Conservation (phyloP, 2,329 filamentous ascomycete genomes). For the Ceratocystis alfenasii region DNA sequence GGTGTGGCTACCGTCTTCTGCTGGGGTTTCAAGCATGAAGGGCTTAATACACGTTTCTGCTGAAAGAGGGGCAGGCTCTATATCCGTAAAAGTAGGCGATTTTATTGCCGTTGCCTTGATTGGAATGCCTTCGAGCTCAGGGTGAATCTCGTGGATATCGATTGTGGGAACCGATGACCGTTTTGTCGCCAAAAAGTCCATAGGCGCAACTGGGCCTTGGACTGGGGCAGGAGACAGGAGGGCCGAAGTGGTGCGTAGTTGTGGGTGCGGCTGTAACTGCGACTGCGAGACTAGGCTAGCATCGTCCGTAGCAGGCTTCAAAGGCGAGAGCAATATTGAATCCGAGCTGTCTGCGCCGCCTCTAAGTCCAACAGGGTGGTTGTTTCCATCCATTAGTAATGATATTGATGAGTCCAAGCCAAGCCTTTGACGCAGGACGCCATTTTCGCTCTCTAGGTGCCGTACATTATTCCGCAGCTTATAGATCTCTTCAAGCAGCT, state of each 20-base stretch:
- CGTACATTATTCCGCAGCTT: slow-evolving; percentile 33
- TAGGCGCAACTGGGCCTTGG: slow-evolving; percentile 23
- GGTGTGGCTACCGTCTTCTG: not conserved
- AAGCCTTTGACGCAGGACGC: slow-evolving; percentile 25
- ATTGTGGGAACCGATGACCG: slow-evolving; percentile 35
- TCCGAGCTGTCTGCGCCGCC: slow-evolving; percentile 21
- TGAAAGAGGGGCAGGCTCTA: slow-evolving; percentile 18
- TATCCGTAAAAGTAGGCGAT: slow-evolving; percentile 40
- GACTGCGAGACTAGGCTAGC: not conserved
- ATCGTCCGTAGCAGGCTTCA: slow-evolving; percentile 21
- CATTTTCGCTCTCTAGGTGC: slow-evolving; percentile 32
- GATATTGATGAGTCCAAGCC: not conserved
- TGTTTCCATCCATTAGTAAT: not conserved
- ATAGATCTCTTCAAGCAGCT: slow-evolving; percentile 33
- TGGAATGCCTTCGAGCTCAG: slow-evolving; percentile 47
- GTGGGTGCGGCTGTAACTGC: not conserved
- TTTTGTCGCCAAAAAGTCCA: slow-evolving; percentile 30
- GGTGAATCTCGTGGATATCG: slow-evolving; percentile 46
- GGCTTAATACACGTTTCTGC: not conserved
- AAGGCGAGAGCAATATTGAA: slow-evolving; percentile 22
- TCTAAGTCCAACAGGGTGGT: not conserved
- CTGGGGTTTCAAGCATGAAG: not conserved
- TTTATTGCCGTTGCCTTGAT: slow-evolving; percentile 44
- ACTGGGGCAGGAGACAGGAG: slow-evolving; percentile 13
- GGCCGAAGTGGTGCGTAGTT: not conserved